phyloP scores from a whole-genome alignment of 305 asterid species.

The Fraxinus greggii region DNA sequence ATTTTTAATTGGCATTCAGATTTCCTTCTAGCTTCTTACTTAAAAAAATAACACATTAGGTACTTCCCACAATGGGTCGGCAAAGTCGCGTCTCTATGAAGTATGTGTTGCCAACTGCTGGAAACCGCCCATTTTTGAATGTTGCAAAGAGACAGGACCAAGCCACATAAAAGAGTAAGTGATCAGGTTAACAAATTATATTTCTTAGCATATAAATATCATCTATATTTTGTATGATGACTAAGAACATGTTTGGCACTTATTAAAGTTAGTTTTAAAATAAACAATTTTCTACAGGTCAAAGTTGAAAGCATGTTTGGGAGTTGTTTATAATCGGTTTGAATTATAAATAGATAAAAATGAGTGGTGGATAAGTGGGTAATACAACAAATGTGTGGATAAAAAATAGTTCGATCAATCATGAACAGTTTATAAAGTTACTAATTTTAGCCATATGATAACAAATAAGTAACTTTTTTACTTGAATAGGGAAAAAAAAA shows the following conservation, averaged over 20 bases:
- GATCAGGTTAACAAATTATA: constrained; percentile 4
- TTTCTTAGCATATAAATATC: neutral
- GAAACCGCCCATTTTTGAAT: constrained; percentile 84
- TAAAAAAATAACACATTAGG: constrained; percentile 37
- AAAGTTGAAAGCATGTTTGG: neutral
- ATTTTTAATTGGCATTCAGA: constrained; percentile 12
- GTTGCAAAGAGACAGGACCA: constrained; percentile 69
- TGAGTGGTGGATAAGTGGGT: neutral
- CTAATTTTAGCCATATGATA: neutral
- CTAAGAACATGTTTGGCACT: neutral
- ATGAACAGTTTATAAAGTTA: neutral
- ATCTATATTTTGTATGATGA: neutral
- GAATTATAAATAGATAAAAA: neutral
- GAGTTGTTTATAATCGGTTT: neutral
- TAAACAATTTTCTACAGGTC: neutral
- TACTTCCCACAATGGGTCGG: constrained; percentile 37
- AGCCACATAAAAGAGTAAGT: constrained; percentile 87
- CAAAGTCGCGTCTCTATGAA: constrained; percentile 69
- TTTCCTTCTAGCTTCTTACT: constrained; percentile 24
- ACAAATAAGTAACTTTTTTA: neutral
- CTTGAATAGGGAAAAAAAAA: neutral
- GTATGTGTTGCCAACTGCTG: constrained; percentile 81
- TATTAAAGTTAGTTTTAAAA: neutral
- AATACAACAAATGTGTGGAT: neutral
- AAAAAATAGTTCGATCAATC: neutral